A percentile compares a stretch with the other conserved stretches of the same genome.
phyloP scores from a whole-genome alignment of 768 basidiomycete genomes.

The Amanita phalloides region DNA sequence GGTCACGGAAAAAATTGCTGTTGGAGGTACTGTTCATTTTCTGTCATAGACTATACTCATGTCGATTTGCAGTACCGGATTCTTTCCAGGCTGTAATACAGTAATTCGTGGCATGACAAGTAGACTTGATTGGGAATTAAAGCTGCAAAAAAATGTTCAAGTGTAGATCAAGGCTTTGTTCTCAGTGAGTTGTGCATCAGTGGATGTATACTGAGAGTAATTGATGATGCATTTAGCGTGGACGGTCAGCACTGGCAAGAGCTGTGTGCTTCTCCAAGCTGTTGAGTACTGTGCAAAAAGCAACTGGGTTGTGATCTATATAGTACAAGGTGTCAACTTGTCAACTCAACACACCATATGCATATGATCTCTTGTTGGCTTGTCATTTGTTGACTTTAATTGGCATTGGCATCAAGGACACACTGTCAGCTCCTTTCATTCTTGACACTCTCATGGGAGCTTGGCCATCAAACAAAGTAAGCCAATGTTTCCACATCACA shows the following conservation, averaged over 20 bases:
- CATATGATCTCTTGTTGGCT: conserved; percentile 57
- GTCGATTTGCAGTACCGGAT: conserved; percentile 43
- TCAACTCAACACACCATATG: conserved; percentile 68
- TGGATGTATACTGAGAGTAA: conserved; percentile 2
- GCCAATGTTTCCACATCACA: neutral
- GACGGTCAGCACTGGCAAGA: conserved; percentile 70
- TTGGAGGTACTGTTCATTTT: conserved; percentile 45
- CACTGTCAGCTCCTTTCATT: conserved; percentile 39
- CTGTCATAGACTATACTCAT: neutral
- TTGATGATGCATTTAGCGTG: conserved; percentile 37
- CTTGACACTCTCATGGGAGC: conserved; percentile 50
- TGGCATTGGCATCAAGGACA: conserved; percentile 44
- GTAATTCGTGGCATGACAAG: conserved; percentile 62
- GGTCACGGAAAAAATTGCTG: conserved; percentile 60
- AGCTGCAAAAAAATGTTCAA: conserved; percentile 32
- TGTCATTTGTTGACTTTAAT: conserved; percentile 46
- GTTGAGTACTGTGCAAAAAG: conserved; percentile 53
- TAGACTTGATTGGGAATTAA: conserved; percentile 46
- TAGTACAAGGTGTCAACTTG: conserved; percentile 59
- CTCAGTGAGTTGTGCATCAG: conserved; percentile 40
- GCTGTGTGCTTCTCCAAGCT: conserved; percentile 65
- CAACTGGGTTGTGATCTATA: conserved; percentile 78
- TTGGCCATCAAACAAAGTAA: conserved; percentile 57
- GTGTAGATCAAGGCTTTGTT: conserved; percentile 42
- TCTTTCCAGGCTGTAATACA: conserved; percentile 57